Evolutionary conservation across 768 basidiomycete species (phyloP), one percentile per base, ranked within the genome.

Genomic region (Mycena crocata): DNA sequence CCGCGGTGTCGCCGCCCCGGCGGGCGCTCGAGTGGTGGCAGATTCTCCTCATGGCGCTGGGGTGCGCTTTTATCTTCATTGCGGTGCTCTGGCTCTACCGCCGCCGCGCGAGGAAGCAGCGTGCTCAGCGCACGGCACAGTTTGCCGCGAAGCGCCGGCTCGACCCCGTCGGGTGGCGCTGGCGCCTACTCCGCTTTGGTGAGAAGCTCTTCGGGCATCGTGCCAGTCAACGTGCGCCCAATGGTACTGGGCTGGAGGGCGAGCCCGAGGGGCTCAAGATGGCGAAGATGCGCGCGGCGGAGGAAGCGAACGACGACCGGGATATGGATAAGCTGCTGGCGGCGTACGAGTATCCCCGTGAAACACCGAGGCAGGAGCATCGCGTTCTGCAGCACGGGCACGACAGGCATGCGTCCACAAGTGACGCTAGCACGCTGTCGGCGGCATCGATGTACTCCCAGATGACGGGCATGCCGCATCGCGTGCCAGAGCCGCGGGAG

Each of bases 11-110:
- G 67, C 17, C 74, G 57, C 30, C 71, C 19, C 74, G 73, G 26
- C 82, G 79, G 32, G 70, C 81, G 30, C 80, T 94, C 19, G 80
- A 81, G 66, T 94, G 93, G 93, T 94, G 93, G 93, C 83, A 95
- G 79, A 93, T 94, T 67, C 81, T 94, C 52, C 85, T 94, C 59
- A 94, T 94, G 91, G 83, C 89, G 1, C 86, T 94, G 37, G 92
- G 93, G 9, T 91, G 90, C 72, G 89, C 90, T 26, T 92, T 94
- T 77, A 89, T 94, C 77, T 89, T 93, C 75, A 58, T 93, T 49
- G 77, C 84, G 44, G 76, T 93, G 69, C 73, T 94, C 62, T 84
- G 87, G 81, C 84, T 84, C 68, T 94, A 90, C 87, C 87, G 93
- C 30, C 84, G 90, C n/a, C 87, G 86, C 57, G 89, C 89, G 46